Base-by-base conservation (phyloP, 441 rosid genomes). In the Corymbia citriodora region DNA sequence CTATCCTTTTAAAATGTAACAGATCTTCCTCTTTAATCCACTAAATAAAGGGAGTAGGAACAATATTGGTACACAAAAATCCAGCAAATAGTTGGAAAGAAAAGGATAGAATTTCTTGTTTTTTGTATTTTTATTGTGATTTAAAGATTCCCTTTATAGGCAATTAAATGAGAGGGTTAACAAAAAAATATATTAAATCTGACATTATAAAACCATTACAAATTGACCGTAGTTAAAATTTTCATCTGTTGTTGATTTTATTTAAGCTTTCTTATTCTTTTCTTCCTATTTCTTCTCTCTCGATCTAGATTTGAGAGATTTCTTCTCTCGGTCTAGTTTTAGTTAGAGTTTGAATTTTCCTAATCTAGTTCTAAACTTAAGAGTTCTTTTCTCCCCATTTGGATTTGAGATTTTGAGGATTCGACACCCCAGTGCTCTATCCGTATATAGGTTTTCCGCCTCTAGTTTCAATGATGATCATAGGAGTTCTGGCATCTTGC, bases 401-500 rank as follows among this genome's bases (percentile, higher is more conserved):
- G 23, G 16, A 57, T 12, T 9, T 57, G 23, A 29, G 29, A 55
- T 55, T 55, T 55, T 10, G 21, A 55, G 21, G 59, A 55, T 19
- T 55, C 25, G 21, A 19, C 21, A 55, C 59, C 25, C 10, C 1
- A 2, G 21, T 0, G 59, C 4, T 55, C 18, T 55, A 25, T 19
- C 4, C 9, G 2, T 55, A 55, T 8, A 19, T 0, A 19, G 5
- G 59, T 19, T 55, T 55, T 55, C 25, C 0, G 25, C 59, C 4
- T 55, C 10, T 55, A 55, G 59, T 55, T 55, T 55, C 59, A 55
- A 55, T 55, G 59, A 19, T 55, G 21, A 55, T 19, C 11, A 5
- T 25, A 19, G 21, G 0, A 55, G 59, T 25, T 55, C 1, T 0
- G 4, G 59, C 5, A 1, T 55, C 59, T 55, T 1, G 11, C 21